Evolutionary conservation across 768 basidiomycete genomes (phyloP).

Genomic region (Boletus eberwhitei): DNA sequence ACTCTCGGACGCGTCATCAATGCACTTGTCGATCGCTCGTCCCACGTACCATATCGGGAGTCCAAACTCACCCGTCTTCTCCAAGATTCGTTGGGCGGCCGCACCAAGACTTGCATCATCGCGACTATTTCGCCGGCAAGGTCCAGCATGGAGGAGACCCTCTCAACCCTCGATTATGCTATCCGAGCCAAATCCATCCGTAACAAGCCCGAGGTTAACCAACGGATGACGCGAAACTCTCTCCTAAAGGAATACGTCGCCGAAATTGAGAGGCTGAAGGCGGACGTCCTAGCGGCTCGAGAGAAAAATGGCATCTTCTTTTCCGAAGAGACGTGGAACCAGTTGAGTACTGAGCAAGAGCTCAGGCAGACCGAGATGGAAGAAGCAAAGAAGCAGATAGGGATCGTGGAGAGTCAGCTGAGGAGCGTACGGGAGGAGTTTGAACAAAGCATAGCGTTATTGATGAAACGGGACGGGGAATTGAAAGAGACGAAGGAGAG

Average conservation of each 20-base stretch:
- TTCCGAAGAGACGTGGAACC: constrained; percentile 85
- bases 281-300: constrained; percentile 83
- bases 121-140: constrained; percentile 94
- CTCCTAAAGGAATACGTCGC: constrained; percentile 90
- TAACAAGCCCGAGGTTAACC: constrained; percentile 94
- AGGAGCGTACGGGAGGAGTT: constrained; percentile 82
- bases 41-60: constrained; percentile 95
- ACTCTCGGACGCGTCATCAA: constrained; percentile 98
- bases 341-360: constrained; percentile 76
- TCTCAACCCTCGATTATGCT: constrained; percentile 96
- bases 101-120: constrained; percentile 96
- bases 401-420: constrained; percentile 81
- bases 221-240: constrained; percentile 88
- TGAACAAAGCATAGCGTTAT: constrained; percentile 78
- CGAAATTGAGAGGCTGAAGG: constrained; percentile 91
- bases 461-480: constrained; percentile 75
- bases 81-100: constrained; percentile 98
- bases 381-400: constrained; percentile 80
- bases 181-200: constrained; percentile 91
- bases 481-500: constrained; percentile 58
- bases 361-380: constrained; percentile 71
- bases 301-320: constrained; percentile 97
- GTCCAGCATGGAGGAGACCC: constrained; percentile 93
- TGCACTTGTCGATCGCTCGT: constrained; percentile 85
- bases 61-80: constrained; percentile 96